These are phyloP conservation scores for Penicillium simplicissimum DNA, from an alignment of 495 filamentous ascomycete genomes.

Conservation along the genomic window DNA sequence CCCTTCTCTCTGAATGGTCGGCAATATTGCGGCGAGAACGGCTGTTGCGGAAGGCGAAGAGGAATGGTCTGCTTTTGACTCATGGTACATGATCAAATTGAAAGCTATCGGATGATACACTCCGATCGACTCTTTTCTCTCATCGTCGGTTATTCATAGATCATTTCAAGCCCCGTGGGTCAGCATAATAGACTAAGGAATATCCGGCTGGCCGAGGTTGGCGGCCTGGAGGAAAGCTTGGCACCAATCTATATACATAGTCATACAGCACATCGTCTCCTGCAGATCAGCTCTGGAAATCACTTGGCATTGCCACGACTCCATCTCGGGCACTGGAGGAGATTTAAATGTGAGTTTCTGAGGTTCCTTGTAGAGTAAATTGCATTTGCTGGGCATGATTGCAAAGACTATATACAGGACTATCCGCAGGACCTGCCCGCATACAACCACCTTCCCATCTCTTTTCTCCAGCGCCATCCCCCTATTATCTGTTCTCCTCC, in stretches of 20 bases:
- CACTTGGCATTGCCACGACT: no score
- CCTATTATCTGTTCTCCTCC: no score
- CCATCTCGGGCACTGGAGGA: no score
- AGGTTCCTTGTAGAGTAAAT: no score
- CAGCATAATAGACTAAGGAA: not conserved
- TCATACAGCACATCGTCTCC: not conserved
- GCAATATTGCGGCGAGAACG: not conserved
- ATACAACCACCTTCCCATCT: no score
- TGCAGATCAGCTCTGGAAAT: no score
- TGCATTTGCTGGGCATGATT: no score
- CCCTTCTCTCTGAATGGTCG: not conserved
- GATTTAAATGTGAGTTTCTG: no score
- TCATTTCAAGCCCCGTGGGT: not conserved
- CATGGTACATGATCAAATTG: not conserved
- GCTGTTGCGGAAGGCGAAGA: not conserved
- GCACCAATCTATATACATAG: not conserved
- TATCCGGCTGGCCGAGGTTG: not conserved
- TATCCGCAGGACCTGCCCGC: no score
- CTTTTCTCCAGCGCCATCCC: no score
- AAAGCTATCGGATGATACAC: not conserved
- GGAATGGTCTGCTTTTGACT: not conserved
- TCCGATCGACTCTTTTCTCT: not conserved
- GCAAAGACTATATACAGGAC: no score
- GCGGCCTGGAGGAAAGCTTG: not conserved
- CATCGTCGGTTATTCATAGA: not conserved